Base-by-base conservation (phyloP, 257 asterid species). In the Petunia axillaris region DNA sequence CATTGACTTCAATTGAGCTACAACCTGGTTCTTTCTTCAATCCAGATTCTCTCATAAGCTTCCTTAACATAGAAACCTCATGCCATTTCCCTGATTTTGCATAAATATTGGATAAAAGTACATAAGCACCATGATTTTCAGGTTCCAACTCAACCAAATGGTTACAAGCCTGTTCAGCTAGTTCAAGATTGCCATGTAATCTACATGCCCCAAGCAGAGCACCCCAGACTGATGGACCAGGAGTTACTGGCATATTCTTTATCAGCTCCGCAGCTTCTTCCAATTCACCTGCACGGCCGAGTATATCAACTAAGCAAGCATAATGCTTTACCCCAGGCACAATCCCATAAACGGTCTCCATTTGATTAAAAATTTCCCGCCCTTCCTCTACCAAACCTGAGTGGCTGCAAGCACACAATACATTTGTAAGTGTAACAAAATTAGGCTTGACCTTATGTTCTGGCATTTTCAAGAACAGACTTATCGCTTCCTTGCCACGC, bases 11-110 rank as follows among this genome's bases (percentile, higher is more conserved):
- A 66, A 94, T 87, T 36, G 83, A 90, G 88, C 98, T 94, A 67
- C 93, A 89, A 1, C 98, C 97, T 43, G 96, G 98, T 80, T 94
- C 95, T 82, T 94, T 94, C 89, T 86, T 91, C 85, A 91, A 64
- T 40, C 96, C 97, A 37, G 52, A 85, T 16, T 91, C 92, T 83
- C 87, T 87, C 97, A 91, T 92, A 10, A 73, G 80, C 78, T 87
- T 90, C 88, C 95, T 86, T 88, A 91, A 39, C 83, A 81, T 76
- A 1, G 94, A 82, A 59, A 91, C 98, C 84, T 87, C 82, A 53
- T 91, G 93, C 95, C 97, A 91, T 66, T 76, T 78, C 14, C 97
- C 95, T 11, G 81, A 82, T 80, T 83, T 84, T 4, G 98, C 98
- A 48, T 89, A 91, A 1, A 91, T 83, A 82, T 94, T 92, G 14